Conservation (phyloP, 495 filamentous ascomycete species). For the Elasticomyces elasticus region DNA sequence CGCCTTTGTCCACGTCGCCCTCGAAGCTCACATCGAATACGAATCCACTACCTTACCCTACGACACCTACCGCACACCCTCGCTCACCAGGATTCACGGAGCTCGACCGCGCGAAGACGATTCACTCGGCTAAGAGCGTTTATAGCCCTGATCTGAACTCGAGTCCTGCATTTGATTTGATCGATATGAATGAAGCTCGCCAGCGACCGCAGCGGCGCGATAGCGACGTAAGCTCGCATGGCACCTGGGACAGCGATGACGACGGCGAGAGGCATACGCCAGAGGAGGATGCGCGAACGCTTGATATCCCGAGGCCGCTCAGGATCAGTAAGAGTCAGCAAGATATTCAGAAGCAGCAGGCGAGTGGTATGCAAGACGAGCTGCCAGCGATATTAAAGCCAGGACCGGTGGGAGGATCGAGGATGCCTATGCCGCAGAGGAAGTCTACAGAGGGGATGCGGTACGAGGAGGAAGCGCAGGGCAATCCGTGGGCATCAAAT, state of each 20-base stretch:
- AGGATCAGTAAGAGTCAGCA: constrained; percentile 10
- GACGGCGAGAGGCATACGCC: constrained; percentile 6
- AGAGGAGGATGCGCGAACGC: constrained; percentile 2
- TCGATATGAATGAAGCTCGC: constrained; percentile 17
- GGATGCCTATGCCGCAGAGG: background rate
- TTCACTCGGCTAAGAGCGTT: constrained; percentile 16
- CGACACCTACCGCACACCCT: constrained; percentile 3
- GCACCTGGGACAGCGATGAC: constrained; percentile 19
- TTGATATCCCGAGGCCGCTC: constrained; percentile 18
- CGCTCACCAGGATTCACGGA: background rate
- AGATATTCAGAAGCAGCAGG: background rate
- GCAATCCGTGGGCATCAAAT: constrained; percentile 17
- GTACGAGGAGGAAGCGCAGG: constrained; percentile 17
- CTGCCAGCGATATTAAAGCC: constrained; percentile 14
- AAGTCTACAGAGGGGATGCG: background rate
- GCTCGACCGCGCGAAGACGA: constrained; percentile 10
- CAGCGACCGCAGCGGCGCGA: constrained; percentile 16
- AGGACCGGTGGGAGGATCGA: constrained; percentile 6
- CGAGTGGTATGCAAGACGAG: background rate
- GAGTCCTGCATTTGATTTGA: constrained; percentile 20
- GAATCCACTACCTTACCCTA: constrained; percentile 21
- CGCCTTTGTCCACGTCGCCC: constrained; percentile 3
- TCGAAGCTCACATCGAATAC: background rate
- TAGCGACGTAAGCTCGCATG: constrained; percentile 14
- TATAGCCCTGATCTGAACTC: constrained; percentile 17